Evolutionary conservation across 2,329 filamentous ascomycete species (phyloP), one percentile per base, ranked within the genome.

Genomic region (Fusarium stilboides): DNA sequence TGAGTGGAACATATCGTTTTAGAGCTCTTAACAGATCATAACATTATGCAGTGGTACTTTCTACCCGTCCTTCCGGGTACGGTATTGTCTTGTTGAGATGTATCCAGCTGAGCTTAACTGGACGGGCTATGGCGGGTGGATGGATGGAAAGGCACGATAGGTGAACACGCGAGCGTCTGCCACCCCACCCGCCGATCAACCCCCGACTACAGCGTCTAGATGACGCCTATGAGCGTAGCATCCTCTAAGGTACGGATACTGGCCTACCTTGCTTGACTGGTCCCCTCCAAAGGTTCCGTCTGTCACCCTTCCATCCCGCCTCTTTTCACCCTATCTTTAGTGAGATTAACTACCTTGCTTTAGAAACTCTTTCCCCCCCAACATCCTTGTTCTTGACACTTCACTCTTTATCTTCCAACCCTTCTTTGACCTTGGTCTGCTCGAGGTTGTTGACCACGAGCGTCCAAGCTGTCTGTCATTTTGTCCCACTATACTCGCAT

Each of bases 161-260:
- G 28, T 65, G 66, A 62, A 69, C 67, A 70, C 67, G 67, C 67
- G 67, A 69, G 66, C 50, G 56, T 53, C 51, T 34, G 15, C 44
- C 66, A 55, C 66, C 62, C 58, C 66, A 50, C 67, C 34, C 67
- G 67, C 66, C 67, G 66, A 69, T 69, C 67, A 56, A 59, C 17
- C 62, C 66, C 67, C 67, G 53, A 69, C 62, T 56, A 51, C 45
- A 56, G 62, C 51, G 66, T 61, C 64, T 62, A 53, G 61, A 69
- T 69, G 67, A 69, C 67, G 67, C 66, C 66, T 50, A 68, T 62
- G 57, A 69, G 49, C 47, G 66, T 69, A 68, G 66, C 55, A 66
- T 62, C 53, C 63, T 62, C 67, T 53, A 65, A 65, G 62, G 61
- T 60, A 65, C 62, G 54, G 46, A 65, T 65, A 65, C 46, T 47